phyloP scores from a whole-genome alignment of 805 yeast species.

The Hanseniaspora thailandica region DNA sequence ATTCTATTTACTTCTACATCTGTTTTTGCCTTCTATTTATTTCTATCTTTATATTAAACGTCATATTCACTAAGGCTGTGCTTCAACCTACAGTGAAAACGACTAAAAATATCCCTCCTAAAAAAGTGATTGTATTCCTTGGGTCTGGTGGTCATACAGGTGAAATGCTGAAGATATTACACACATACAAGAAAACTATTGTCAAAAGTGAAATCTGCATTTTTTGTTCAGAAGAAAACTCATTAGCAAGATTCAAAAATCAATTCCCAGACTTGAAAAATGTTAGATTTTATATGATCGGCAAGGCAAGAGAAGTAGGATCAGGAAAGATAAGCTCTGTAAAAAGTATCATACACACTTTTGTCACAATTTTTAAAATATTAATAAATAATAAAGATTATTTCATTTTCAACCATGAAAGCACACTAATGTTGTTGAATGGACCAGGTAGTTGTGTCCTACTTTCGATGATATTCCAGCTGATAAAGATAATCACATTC shows the following conservation, averaged over 20 bases:
- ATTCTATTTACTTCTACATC: too few species aligned
- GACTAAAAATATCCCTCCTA: conserved; percentile 5
- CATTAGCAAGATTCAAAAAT: conserved; percentile 31
- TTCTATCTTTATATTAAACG: neutral
- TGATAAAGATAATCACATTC: conserved; percentile 38
- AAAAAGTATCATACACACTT: conserved; percentile 28
- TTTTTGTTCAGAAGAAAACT: conserved; percentile 29
- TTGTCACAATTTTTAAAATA: conserved; percentile 15
- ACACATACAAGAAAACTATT: conserved; percentile 32
- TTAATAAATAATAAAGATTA: neutral
- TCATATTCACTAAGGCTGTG: neutral
- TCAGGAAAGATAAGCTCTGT: conserved; percentile 28
- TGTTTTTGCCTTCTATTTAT: neutral
- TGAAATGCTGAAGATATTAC: conserved; percentile 70
- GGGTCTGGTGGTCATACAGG: conserved; percentile 98
- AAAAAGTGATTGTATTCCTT: conserved; percentile 46
- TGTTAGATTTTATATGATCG: conserved; percentile 21
- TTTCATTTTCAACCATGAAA: neutral
- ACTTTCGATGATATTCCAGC: conserved; percentile 45
- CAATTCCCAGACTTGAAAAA: conserved; percentile 11
- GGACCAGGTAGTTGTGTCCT: conserved; percentile 32
- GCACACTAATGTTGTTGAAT: conserved; percentile 27
- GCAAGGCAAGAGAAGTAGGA: conserved; percentile 32
- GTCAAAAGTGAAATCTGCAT: conserved; percentile 32
- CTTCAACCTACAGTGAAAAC: neutral